Evolutionary conservation across 345 rosid species (phyloP).

Genomic region (Rhizophora mangle): DNA sequence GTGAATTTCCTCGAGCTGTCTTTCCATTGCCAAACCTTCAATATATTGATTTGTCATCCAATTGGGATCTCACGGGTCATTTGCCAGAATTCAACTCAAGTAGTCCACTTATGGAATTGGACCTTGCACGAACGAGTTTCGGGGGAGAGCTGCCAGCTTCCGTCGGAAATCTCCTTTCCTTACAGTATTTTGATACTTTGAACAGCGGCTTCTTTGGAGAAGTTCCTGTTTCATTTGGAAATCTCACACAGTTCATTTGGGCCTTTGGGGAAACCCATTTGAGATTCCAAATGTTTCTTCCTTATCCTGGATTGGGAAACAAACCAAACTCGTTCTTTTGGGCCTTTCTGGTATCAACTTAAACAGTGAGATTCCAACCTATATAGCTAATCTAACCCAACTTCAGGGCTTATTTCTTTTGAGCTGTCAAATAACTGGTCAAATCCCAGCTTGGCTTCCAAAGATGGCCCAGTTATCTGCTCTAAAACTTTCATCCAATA

Average conservation of each 20-base stretch:
- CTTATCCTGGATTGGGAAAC: background rate
- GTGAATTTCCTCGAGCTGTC: background rate
- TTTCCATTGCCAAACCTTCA: background rate
- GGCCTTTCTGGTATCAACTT: background rate
- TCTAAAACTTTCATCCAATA: background rate
- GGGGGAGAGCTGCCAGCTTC: background rate
- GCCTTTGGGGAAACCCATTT: background rate
- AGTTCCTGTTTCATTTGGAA: slow-evolving; percentile 3
- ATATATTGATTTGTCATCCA: background rate
- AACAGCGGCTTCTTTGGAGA: background rate
- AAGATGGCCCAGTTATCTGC: background rate
- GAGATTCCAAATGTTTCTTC: background rate
- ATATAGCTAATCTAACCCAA: background rate
- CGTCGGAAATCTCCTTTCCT: background rate
- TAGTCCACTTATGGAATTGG: background rate
- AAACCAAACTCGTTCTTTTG: background rate
- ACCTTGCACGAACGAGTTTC: background rate
- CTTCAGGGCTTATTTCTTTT: background rate
- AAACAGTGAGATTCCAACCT: slow-evolving; percentile 1
- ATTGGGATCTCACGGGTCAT: background rate
- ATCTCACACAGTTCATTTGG: background rate
- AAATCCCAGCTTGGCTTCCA: background rate
- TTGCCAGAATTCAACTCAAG: background rate
- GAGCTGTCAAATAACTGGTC: background rate
- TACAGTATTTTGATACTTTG: background rate